Evolutionary conservation across 2,329 filamentous ascomycete species (phyloP), one percentile per base, ranked within the genome.

Genomic region (Cercospora nicotianae): DNA sequence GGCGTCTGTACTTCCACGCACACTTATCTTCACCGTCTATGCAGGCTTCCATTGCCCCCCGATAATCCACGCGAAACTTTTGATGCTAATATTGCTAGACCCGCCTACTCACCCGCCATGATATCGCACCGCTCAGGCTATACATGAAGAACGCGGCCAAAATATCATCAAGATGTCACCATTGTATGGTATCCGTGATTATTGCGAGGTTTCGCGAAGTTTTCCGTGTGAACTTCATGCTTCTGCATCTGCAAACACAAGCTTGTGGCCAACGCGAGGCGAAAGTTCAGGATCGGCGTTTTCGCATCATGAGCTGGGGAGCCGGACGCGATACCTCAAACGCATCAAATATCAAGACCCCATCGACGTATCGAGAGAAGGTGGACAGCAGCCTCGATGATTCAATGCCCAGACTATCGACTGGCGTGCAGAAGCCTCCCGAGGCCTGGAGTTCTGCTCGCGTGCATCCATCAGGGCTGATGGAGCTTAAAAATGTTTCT

Each of bases 211-310:
- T 59, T 33, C 31, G 55, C 48, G 55, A 18, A 59, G 13, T 20
- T 33, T 59, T 33, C 8, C n/a, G 31, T 31, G 18, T 23, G 30
- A 23, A 36, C 55, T 59, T 59, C 55, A 59, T 59, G 28, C 30
- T 59, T 18, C 31, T 36, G 55, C 30, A 36, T 20, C 28, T 59
- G 12, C n/a, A 59, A 28, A 20, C 28, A 59, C 55, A 59, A 36
- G 31, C 55, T 36, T 36, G 55, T 18, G 18, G 26, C 6, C 31
- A 59, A 23, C n/a, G 30, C 30, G 28, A 59, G 31, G n/a, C 31
- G 55, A 59, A 36, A 59, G 55, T 36, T 59, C 55, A 59, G 28
- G 31, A 59, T 59, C 55, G 55, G 55, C 55, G 28, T 59, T 23
- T 36, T 36, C n/a, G 18, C 28, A 59, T 28, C 55, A 59, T 33